Percentiles rank a stretch among this genome's conserved stretches.
These are phyloP conservation scores for Dendrothele bispora DNA, from an alignment of 768 basidiomycete species.

Conservation along the genomic window DNA sequence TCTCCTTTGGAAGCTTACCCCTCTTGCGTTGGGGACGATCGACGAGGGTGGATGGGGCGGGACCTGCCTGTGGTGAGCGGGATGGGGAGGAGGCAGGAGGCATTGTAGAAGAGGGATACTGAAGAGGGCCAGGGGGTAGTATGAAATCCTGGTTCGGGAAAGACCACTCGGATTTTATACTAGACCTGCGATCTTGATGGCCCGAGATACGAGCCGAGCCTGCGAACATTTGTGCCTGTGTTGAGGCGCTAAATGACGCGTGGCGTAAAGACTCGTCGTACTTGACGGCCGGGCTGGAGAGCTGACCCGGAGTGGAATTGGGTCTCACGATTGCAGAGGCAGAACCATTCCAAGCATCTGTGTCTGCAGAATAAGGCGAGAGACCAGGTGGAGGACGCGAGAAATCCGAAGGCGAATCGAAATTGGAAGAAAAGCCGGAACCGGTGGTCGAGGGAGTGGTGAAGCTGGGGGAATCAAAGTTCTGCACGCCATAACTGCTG, in stretches of 20 bases:
- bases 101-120: slow-evolving; percentile 44
- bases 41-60: slow-evolving; percentile 60
- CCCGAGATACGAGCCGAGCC: slow-evolving; percentile 71
- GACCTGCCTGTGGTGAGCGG: slow-evolving; percentile 52
- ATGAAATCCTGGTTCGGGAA: slow-evolving; percentile 64
- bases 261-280: slow-evolving; percentile 74
- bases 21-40: slow-evolving; percentile 81
- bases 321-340: slow-evolving; percentile 64
- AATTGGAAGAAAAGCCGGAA: slow-evolving; percentile 46
- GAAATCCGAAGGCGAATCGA: slow-evolving; percentile 50
- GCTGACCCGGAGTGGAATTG: slow-evolving; percentile 63
- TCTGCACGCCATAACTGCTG: slow-evolving; percentile 39
- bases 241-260: slow-evolving; percentile 61
- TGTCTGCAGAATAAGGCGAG: slow-evolving; percentile 46
- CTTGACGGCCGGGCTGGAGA: slow-evolving; percentile 54
- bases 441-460: slow-evolving; percentile 49
- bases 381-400: too few relatives aligned
- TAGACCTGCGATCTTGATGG: slow-evolving; percentile 64
- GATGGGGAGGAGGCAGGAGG: slow-evolving; percentile 39
- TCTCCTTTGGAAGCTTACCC: slow-evolving; percentile 88
- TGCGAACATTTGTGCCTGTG: slow-evolving; percentile 62
- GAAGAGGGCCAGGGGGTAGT: slow-evolving; percentile 38
- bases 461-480: slow-evolving; percentile 50
- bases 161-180: slow-evolving; percentile 71
- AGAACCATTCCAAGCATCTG: slow-evolving; percentile 57